phyloP scores from a whole-genome alignment of 2,329 filamentous ascomycete genomes.

The Exophiala xenobiotica region DNA sequence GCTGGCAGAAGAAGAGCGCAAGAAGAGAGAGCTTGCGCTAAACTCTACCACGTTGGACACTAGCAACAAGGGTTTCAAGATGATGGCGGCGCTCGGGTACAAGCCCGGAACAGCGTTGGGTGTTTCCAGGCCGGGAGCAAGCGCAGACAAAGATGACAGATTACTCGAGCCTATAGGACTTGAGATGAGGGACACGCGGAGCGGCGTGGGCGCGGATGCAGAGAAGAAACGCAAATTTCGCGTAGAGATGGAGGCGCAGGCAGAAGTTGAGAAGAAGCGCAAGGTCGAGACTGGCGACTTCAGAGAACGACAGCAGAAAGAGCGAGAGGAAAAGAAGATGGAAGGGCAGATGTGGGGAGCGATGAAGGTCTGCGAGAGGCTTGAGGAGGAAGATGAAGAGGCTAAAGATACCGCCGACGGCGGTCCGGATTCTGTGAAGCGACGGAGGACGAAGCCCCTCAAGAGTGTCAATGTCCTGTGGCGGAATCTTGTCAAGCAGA shows the following conservation, averaged over 20 bases:
- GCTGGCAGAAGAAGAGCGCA: constrained; percentile 69
- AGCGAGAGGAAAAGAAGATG: constrained; percentile 65
- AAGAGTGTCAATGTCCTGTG: constrained; percentile 75
- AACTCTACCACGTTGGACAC: constrained; percentile 68
- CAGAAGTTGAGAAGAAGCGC: constrained; percentile 56
- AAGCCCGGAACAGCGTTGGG: constrained; percentile 73
- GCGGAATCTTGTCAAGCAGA: constrained; percentile 68
- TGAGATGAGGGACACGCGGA: constrained; percentile 72
- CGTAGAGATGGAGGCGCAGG: constrained; percentile 58
- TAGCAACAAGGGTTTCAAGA: constrained; percentile 79
- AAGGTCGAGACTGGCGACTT: constrained; percentile 70
- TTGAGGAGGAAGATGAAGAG: constrained; percentile 54
- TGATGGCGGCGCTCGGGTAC: constrained; percentile 98
- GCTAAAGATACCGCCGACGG: constrained; percentile 23
- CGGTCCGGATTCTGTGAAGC: constrained; percentile 5
- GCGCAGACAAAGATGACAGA: constrained; percentile 35
- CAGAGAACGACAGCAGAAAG: constrained; percentile 67
- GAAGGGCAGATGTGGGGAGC: constrained; percentile 73
- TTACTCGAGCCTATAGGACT: constrained; percentile 73
- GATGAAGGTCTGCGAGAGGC: constrained; percentile 76
- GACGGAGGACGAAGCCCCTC: constrained; percentile 51
- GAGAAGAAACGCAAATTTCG: constrained; percentile 76
- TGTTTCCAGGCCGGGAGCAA: constrained; percentile 47
- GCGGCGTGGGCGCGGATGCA: constrained; percentile 78
- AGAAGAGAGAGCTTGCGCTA: constrained; percentile 72